Conservation (phyloP, 2,329 filamentous ascomycete genomes). For the Alternaria solani region DNA sequence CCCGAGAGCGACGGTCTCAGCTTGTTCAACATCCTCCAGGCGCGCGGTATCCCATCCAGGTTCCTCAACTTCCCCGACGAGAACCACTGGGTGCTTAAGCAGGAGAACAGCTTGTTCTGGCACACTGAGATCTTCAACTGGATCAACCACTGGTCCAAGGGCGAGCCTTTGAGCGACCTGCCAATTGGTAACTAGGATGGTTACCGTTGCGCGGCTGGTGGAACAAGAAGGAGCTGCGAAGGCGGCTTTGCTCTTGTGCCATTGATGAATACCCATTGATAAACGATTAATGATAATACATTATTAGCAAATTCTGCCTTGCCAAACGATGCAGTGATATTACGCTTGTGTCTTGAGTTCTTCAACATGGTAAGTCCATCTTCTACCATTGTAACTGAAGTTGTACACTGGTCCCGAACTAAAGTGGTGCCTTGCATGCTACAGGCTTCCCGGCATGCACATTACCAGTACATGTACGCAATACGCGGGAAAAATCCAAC, state of each 20-base stretch:
- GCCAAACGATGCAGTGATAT: background rate
- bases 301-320: background rate
- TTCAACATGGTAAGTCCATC: background rate
- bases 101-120: constrained; percentile 93
- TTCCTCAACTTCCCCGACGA: constrained; percentile 84
- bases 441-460: background rate
- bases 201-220: background rate
- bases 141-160: constrained; percentile 50
- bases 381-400: background rate
- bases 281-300: constrained; percentile 12
- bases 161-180: constrained; percentile 38
- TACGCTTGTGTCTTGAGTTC: background rate
- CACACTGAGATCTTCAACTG: constrained; percentile 64
- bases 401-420: background rate
- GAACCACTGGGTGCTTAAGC: constrained; percentile 83
- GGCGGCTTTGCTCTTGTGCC: background rate
- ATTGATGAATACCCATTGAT: constrained; percentile 1
- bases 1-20: constrained; percentile 84
- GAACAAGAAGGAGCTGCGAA: background rate
- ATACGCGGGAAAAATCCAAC: no score
- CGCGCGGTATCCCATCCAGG: constrained; percentile 75
- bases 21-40: constrained; percentile 86
- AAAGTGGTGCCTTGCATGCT: background rate
- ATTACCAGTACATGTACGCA: background rate
- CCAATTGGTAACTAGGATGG: constrained; percentile 39